Conservation (phyloP, 768 basidiomycete species). For the Phlebiopsis gigantea region DNA sequence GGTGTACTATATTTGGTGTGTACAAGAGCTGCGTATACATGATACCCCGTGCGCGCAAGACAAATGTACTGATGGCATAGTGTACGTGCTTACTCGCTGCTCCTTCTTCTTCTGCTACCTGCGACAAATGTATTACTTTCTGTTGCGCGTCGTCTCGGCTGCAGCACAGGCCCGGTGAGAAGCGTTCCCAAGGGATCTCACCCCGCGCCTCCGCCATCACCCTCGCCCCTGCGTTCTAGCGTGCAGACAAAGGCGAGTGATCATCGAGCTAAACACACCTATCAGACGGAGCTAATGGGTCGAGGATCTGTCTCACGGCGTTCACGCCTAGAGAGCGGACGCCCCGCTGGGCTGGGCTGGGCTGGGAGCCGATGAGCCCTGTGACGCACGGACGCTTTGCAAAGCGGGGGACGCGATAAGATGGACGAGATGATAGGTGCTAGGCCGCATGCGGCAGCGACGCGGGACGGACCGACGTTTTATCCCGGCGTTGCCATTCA, state of each 20-base stretch:
- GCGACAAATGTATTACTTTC: not conserved
- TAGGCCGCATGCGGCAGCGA: no score
- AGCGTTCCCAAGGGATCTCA: not conserved
- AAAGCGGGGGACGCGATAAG: no score
- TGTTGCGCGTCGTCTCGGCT: not conserved
- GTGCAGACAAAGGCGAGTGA: not conserved
- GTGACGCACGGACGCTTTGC: no score
- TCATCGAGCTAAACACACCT: not conserved
- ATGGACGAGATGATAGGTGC: no score
- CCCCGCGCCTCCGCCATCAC: no score
- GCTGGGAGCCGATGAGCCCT: no score
- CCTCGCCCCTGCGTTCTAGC: not conserved
- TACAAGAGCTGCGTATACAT: not conserved
- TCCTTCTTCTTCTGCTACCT: not conserved
- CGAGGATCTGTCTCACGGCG: no score
- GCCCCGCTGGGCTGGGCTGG: no score
- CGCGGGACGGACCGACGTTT: not conserved
- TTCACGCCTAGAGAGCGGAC: no score
- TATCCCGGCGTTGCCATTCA: not conserved
- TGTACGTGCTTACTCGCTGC: not conserved
- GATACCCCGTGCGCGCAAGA: constrained; percentile 1
- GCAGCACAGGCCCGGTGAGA: not conserved
- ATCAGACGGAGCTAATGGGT: not conserved
- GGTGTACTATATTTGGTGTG: not conserved
- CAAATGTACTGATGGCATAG: not conserved